Conservation (phyloP, 768 basidiomycete genomes). For the Lactarius quietus region DNA sequence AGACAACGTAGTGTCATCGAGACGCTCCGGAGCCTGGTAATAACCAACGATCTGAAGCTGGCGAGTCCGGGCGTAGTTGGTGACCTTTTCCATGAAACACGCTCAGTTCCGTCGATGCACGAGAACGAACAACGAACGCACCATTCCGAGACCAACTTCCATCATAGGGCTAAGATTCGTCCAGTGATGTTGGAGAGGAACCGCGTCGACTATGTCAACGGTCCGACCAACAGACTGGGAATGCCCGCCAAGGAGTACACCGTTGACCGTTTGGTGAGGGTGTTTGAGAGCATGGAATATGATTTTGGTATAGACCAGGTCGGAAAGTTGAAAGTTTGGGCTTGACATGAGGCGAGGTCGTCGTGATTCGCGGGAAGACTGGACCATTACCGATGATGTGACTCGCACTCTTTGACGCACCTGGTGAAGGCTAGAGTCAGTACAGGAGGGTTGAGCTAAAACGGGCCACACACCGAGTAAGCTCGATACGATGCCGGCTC, state of each 20-base stretch:
- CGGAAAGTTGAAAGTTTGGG: slow-evolving; percentile 46
- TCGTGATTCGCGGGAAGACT: too few relatives aligned
- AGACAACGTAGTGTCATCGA: slow-evolving; percentile 58
- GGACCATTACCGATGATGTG: too few relatives aligned
- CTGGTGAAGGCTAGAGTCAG: too few relatives aligned
- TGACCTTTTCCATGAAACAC: slow-evolving; percentile 38
- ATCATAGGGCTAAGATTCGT: slow-evolving; percentile 81
- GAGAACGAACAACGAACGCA: slow-evolving; percentile 34
- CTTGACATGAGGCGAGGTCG: slow-evolving; percentile 3
- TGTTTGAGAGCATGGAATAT: slow-evolving; percentile 79
- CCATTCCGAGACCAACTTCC: slow-evolving; percentile 79
- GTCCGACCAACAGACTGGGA: slow-evolving; percentile 28
- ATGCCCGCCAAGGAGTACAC: slow-evolving; percentile 63
- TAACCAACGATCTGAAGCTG: slow-evolving; percentile 62
- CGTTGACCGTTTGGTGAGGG: slow-evolving; percentile 71
- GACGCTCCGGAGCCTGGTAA: slow-evolving; percentile 67
- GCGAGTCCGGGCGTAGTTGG: slow-evolving; percentile 52
- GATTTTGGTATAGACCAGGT: slow-evolving; percentile 67
- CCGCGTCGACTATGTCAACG: slow-evolving; percentile 56
- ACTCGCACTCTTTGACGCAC: too few relatives aligned
- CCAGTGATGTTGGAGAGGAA: slow-evolving; percentile 84
- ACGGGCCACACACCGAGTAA: too few relatives aligned
- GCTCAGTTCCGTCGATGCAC: neutral
- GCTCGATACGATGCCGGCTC: too few relatives aligned
- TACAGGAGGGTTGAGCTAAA: too few relatives aligned